A percentile compares a stretch with the other conserved stretches of the same genome.
phyloP scores from a whole-genome alignment of 495 filamentous ascomycete genomes.

The Umbilicaria muhlenbergii region DNA sequence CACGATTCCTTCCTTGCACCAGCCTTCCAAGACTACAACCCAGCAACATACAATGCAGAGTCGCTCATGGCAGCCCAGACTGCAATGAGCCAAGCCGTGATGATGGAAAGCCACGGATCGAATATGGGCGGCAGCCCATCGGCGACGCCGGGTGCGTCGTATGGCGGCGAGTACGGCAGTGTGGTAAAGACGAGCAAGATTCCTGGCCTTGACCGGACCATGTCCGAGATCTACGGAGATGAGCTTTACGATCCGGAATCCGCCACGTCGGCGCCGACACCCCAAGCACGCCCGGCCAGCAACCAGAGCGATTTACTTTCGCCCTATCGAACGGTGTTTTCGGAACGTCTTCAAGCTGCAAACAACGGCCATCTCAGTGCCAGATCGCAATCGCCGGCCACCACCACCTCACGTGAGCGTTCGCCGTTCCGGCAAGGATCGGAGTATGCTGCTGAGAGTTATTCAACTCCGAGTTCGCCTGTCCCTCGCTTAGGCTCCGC shows the following conservation, averaged over 20 bases:
- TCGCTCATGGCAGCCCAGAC: slow-evolving; percentile 26
- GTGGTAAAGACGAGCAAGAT: slow-evolving; percentile 40
- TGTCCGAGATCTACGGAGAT: slow-evolving; percentile 73
- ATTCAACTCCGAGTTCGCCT: slow-evolving; percentile 15
- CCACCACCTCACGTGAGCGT: slow-evolving; percentile 42
- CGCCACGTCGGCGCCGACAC: slow-evolving; percentile 33
- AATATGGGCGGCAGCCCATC: slow-evolving; percentile 39
- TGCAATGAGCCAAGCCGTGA: slow-evolving; percentile 37
- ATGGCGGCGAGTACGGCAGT: slow-evolving; percentile 36
- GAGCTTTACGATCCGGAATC: slow-evolving; percentile 65
- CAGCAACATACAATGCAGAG: slow-evolving; percentile 21
- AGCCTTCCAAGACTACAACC: slow-evolving; percentile 32
- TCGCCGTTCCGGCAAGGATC: slow-evolving; percentile 78
- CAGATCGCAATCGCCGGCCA: slow-evolving; percentile 37
- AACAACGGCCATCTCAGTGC: slow-evolving; percentile 57
- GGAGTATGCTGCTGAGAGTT: slow-evolving; percentile 34
- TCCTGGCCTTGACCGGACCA: slow-evolving; percentile 49
- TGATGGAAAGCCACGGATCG: slow-evolving; percentile 40
- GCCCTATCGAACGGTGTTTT: slow-evolving; percentile 48
- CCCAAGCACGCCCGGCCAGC: slow-evolving; percentile 22
- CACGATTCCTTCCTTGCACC: slow-evolving; percentile 29
- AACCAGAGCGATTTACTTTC: slow-evolving; percentile 28
- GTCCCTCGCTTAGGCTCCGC: slow-evolving; percentile 35
- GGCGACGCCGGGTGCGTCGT: slow-evolving; percentile 37
- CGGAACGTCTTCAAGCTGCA: slow-evolving; percentile 60